Conservation (phyloP, 805 yeast genomes). For the Yarrowia porcina region DNA sequence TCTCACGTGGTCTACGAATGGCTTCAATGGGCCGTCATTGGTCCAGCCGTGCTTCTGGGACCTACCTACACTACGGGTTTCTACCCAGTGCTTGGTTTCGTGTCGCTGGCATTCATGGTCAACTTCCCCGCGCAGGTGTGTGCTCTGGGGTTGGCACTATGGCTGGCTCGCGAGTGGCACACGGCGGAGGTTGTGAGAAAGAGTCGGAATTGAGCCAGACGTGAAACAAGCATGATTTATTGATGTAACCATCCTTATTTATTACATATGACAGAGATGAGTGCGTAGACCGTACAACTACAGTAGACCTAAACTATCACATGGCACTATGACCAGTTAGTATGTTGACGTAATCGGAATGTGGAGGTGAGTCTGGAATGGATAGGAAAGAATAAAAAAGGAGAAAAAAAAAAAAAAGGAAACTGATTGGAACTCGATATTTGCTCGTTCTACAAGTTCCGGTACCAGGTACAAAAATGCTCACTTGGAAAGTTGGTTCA, state of each 20-base stretch:
- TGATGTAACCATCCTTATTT: neutral
- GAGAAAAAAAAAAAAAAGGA: no score
- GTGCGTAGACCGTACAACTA: no score
- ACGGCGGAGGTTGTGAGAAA: neutral
- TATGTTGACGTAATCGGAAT: no score
- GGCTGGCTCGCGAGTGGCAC: constrained; percentile 8
- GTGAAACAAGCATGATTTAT: neutral
- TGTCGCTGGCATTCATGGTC: constrained; percentile 26
- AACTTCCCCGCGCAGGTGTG: constrained; percentile 26
- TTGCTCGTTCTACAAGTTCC: no score
- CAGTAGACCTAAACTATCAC: neutral
- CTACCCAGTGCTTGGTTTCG: constrained; percentile 24
- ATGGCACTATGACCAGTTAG: neutral
- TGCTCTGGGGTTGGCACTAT: constrained; percentile 10
- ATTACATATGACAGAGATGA: no score
- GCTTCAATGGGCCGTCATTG: constrained; percentile 14
- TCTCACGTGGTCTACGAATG: neutral
- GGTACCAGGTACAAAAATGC: no score
- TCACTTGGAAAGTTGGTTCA: no score
- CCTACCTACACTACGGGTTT: constrained; percentile 19
- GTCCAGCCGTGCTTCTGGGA: constrained; percentile 2
- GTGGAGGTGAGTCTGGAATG: no score
- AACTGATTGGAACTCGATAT: no score
- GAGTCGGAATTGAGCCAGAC: neutral
- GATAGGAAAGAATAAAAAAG: no score